A percentile compares a stretch with the other conserved stretches of the same genome.
Evolutionary conservation across 768 basidiomycete genomes (phyloP).

Genomic region (Pleurotus tuoliensis): DNA sequence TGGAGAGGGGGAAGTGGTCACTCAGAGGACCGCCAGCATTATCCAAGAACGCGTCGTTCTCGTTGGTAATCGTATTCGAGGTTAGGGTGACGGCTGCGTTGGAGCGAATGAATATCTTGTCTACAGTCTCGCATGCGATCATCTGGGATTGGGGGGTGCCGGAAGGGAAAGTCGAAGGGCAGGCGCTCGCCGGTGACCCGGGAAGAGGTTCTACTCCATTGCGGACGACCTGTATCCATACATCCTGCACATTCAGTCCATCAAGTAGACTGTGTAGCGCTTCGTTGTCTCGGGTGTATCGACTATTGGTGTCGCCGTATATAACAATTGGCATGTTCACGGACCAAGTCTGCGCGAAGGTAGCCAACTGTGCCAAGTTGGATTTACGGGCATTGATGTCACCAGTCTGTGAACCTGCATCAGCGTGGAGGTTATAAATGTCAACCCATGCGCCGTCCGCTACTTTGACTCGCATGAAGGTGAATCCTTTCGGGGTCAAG

Average conservation of each 20-base stretch:
- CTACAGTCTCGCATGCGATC: conserved; percentile 33
- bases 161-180: conserved; percentile 26
- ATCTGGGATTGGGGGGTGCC: conserved; percentile 23
- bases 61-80: conserved; percentile 25
- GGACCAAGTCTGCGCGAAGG: conserved; percentile 25
- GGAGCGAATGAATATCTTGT: conserved; percentile 31
- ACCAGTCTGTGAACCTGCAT: conserved; percentile 29
- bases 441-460: conserved; percentile 30
- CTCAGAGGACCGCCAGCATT: conserved; percentile 24
- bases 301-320: conserved; percentile 35
- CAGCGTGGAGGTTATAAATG: conserved; percentile 35
- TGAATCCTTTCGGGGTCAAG: conserved; percentile 37
- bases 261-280: conserved; percentile 19
- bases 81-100: conserved; percentile 19
- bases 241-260: conserved; percentile 21
- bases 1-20: conserved; percentile 32
- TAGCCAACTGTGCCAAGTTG: conserved; percentile 29
- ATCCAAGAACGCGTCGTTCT: conserved; percentile 27
- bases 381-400: conserved; percentile 27
- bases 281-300: conserved; percentile 31
- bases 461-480: conserved; percentile 27
- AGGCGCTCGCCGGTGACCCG: conserved; percentile 23
- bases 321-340: conserved; percentile 30
- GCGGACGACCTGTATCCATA: conserved; percentile 27
- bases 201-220: conserved; percentile 22